Percentiles rank a stretch among this genome's conserved stretches.
Evolutionary conservation across 2,329 filamentous ascomycete genomes (phyloP).

Genomic region (Sclerotiophoma versabilis): DNA sequence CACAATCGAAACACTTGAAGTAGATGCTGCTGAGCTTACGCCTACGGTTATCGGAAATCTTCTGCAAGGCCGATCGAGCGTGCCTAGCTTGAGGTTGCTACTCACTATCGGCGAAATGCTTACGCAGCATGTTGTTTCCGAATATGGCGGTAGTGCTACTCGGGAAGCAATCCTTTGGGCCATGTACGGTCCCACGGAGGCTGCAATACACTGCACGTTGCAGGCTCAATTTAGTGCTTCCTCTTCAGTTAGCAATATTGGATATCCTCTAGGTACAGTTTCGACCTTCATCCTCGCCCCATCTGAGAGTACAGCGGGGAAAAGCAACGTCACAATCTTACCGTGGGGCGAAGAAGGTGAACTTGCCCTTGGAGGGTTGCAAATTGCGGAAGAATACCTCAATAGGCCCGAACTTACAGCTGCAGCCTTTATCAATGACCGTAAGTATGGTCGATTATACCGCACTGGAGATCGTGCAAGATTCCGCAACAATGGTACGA

Average conservation of each 20-base stretch:
- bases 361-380: slow-evolving; percentile 79
- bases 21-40: slow-evolving; percentile 88
- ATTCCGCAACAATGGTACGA: slow-evolving; percentile 68
- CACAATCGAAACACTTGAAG: slow-evolving; percentile 67
- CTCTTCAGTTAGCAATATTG: slow-evolving; percentile 73
- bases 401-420: slow-evolving; percentile 80
- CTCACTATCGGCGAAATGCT: slow-evolving; percentile 95
- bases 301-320: slow-evolving; percentile 18
- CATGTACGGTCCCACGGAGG: slow-evolving; percentile 95
- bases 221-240: slow-evolving; percentile 66
- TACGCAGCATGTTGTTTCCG: slow-evolving; percentile 74
- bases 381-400: slow-evolving; percentile 81
- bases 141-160: slow-evolving; percentile 71
- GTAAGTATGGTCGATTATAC: slow-evolving; percentile 73
- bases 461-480: slow-evolving; percentile 84
- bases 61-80: slow-evolving; percentile 70
- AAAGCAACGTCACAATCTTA: slow-evolving; percentile 59
- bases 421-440: slow-evolving; percentile 72
- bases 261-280: slow-evolving; percentile 79
- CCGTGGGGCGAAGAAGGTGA: slow-evolving; percentile 76
- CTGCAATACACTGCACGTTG: slow-evolving; percentile 87
- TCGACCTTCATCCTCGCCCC: slow-evolving; percentile 74
- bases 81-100: slow-evolving; percentile 72
- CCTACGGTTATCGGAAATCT: slow-evolving; percentile 85
- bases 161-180: slow-evolving; percentile 76